Base-by-base conservation (phyloP, 371 early-diverging fungal species). In the Mortierella sp. region DNA sequence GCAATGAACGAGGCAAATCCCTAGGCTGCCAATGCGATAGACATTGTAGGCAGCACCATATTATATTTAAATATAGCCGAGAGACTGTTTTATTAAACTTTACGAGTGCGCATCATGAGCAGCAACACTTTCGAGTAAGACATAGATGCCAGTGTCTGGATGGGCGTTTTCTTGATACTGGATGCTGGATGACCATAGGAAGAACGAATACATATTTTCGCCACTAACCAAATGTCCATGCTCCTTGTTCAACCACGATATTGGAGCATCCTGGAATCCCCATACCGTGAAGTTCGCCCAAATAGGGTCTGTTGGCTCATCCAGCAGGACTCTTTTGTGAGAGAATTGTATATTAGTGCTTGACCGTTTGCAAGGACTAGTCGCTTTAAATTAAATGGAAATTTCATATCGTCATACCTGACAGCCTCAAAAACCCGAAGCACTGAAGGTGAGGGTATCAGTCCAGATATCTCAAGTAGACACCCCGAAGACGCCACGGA, bases 201-300 rank as follows among this genome's bases (percentile, higher is more conserved):
- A 78, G 71, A 89, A 85, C 3, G 88, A 88, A 59, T 87, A 90
- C 80, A 87, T 84, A 63, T 90, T 89, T 76, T 93, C 93, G n/a
- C 93, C 91, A 51, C 81, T 88, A 20, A 85, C 37, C 61, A 86
- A 78, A 55, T 84, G 83, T 49, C 89, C 89, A 64, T 93, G 94
- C 63, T 91, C 88, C 22, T 73, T 66, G 6, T 78, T 78, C 2
- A 78, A 60, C 92, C 92, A 93, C 26, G 91, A 90, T 18, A 87
- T 85, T 1, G 92, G 92, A 4, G 93, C 86, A 64, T 93, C 93
- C 58, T 86, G 86, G 68, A 88, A 92, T 5, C 94, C 94, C 89
- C 90, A 91, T 0, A 89, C 88, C 24, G 86, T 86, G 6, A 91
- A 43, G 14, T 88, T 83, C 11, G 86, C 85, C 93, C 93, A 93